Percentiles rank a stretch among this genome's conserved stretches.
These are phyloP conservation scores for Lichtheimia corymbifera DNA, from an alignment of 371 early-diverging fungal genomes.

Conservation along the genomic window DNA sequence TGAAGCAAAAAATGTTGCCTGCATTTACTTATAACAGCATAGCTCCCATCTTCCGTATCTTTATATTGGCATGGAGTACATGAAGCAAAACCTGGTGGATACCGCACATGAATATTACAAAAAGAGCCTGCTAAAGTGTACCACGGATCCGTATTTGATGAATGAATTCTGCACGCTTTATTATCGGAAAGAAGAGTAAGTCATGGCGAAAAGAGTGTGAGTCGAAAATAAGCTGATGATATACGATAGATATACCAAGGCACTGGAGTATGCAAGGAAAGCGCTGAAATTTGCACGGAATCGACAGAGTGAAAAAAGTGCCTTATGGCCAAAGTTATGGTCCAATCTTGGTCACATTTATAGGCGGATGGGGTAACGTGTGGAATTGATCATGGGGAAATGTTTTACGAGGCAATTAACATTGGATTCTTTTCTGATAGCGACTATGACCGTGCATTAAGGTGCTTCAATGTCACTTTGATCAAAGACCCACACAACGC, in stretches of 20 bases:
- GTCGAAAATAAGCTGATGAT: neutral
- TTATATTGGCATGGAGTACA: conserved; percentile 79
- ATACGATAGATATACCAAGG: conserved; percentile 45
- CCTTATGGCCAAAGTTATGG: conserved; percentile 65
- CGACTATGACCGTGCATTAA: conserved; percentile 48
- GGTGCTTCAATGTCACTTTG: conserved; percentile 50
- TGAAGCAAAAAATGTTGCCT: neutral
- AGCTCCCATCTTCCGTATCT: conserved; percentile 71
- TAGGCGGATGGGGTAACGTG: conserved; percentile 25
- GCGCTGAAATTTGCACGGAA: conserved; percentile 55
- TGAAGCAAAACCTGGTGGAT: conserved; percentile 51
- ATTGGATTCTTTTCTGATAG: conserved; percentile 18
- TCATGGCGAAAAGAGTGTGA: neutral
- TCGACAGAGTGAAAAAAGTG: conserved; percentile 32
- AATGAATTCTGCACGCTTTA: conserved; percentile 72
- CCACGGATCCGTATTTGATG: conserved; percentile 61
- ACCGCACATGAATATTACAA: conserved; percentile 63
- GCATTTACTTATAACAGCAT: neutral
- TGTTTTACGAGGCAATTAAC: neutral
- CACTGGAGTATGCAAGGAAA: conserved; percentile 52
- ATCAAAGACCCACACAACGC: conserved; percentile 32
- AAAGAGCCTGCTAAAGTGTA: conserved; percentile 51
- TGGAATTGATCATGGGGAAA: too few species aligned
- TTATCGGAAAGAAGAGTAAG: conserved; percentile 58
- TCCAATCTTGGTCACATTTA: conserved; percentile 73